These are phyloP conservation scores for Cornus controversa DNA, from an alignment of 148 eudicot species.

Conservation along the genomic window DNA sequence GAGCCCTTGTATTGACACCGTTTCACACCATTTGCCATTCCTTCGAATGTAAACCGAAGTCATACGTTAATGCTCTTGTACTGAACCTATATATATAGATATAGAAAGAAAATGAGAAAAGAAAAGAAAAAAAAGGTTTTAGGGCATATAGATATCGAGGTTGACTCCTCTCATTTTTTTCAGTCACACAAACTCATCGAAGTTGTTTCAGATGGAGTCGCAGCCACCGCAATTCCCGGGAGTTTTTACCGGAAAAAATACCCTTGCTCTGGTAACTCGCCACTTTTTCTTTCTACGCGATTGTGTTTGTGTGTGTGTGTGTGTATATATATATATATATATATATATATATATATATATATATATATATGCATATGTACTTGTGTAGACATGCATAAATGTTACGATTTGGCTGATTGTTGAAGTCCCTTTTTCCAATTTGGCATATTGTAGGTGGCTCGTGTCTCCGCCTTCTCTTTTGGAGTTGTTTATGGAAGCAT, in stretches of 20 bases:
- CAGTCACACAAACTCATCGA: background rate
- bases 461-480: constrained; percentile 53
- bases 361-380: background rate
- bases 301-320: too few relatives aligned
- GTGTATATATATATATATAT: background rate
- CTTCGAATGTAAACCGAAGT: background rate
- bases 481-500: constrained; percentile 62
- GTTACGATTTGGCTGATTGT: background rate
- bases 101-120: background rate
- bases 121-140: background rate
- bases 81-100: background rate
- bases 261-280: background rate
- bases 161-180: background rate
- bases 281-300: background rate
- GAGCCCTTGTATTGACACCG: too few relatives aligned
- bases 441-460: constrained; percentile 42
- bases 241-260: background rate
- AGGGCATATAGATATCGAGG: background rate
- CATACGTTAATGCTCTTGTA: background rate
- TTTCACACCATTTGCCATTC: too few relatives aligned
- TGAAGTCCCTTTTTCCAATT: background rate
- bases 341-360: background rate
- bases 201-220: background rate
- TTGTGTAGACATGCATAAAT: background rate
- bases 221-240: background rate